Evolutionary conservation across 768 basidiomycete genomes (phyloP).

Genomic region (Tricholomella constricta): DNA sequence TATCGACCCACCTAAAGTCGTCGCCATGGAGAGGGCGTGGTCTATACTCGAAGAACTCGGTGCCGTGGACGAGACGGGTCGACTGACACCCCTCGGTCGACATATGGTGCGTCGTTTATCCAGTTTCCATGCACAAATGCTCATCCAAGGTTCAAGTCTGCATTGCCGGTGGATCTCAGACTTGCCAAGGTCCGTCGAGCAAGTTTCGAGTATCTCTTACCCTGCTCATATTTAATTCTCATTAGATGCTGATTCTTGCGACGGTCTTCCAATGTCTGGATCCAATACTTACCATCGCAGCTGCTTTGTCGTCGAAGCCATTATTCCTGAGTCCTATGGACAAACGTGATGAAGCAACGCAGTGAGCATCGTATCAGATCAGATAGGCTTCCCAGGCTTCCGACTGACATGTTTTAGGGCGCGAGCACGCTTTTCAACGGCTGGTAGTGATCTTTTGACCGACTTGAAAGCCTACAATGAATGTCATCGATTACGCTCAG

Average conservation of each 20-base stretch:
- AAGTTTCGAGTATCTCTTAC: not conserved
- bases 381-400: not conserved
- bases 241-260: conserved; percentile 86
- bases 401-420: conserved; percentile 50
- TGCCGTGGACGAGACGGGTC: conserved; percentile 64
- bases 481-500: conserved; percentile 50
- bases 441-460: conserved; percentile 83
- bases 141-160: conserved; percentile 47
- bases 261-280: conserved; percentile 82
- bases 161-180: conserved; percentile 86
- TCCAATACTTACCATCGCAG: conserved; percentile 80
- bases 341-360: conserved; percentile 75
- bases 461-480: conserved; percentile 77
- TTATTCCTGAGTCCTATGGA: conserved; percentile 83
- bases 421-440: conserved; percentile 64
- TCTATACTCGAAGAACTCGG: conserved; percentile 73
- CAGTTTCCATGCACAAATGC: not conserved
- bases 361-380: conserved; percentile 42
- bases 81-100: conserved; percentile 78
- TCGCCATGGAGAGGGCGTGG: conserved; percentile 79
- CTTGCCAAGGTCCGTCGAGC: conserved; percentile 68
- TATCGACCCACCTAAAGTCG: conserved; percentile 79
- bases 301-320: conserved; percentile 84
- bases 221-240: not conserved
- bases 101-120: conserved; percentile 57